Conservation (phyloP, 352 stramenopile genomes). For the Phytophthora nicotianae region DNA sequence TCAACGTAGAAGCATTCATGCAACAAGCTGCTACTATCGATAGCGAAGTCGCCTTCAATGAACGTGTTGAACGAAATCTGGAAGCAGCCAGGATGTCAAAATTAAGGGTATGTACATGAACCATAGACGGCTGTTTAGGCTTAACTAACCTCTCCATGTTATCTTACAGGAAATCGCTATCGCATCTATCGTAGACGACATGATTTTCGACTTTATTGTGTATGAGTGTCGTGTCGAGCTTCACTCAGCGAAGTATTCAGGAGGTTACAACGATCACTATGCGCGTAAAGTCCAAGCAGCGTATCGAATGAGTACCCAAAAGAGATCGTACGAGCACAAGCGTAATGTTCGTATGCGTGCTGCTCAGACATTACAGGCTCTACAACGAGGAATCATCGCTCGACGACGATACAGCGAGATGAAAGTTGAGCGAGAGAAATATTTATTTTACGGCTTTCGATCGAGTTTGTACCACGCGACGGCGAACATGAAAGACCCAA, state of each 20-base stretch:
- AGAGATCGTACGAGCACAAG: conserved; percentile 55
- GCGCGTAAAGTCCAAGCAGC: conserved; percentile 74
- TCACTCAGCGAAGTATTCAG: conserved; percentile 59
- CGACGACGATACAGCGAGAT: conserved; percentile 57
- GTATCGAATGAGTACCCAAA: conserved; percentile 73
- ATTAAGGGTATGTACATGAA: conserved; percentile 31
- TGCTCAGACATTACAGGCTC: conserved; percentile 64
- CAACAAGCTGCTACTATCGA: conserved; percentile 17
- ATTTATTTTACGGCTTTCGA: conserved; percentile 69
- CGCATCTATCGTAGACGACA: conserved; percentile 59
- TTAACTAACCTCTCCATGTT: neutral
- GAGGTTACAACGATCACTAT: conserved; percentile 65
- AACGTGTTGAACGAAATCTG: conserved; percentile 32
- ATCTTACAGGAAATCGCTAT: conserved; percentile 53
- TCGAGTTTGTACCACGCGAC: conserved; percentile 59
- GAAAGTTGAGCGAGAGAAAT: conserved; percentile 58
- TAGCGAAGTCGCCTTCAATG: conserved; percentile 27
- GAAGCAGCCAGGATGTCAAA: conserved; percentile 45
- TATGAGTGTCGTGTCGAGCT: conserved; percentile 63
- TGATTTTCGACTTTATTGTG: conserved; percentile 58
- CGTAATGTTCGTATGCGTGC: conserved; percentile 54
- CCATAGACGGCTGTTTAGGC: no score
- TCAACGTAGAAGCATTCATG: conserved; percentile 48
- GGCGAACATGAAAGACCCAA: conserved; percentile 48
- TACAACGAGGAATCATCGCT: conserved; percentile 69